These are phyloP conservation scores for Asterochloris erici DNA, from an alignment of 139 green algal genomes.

Conservation along the genomic window DNA sequence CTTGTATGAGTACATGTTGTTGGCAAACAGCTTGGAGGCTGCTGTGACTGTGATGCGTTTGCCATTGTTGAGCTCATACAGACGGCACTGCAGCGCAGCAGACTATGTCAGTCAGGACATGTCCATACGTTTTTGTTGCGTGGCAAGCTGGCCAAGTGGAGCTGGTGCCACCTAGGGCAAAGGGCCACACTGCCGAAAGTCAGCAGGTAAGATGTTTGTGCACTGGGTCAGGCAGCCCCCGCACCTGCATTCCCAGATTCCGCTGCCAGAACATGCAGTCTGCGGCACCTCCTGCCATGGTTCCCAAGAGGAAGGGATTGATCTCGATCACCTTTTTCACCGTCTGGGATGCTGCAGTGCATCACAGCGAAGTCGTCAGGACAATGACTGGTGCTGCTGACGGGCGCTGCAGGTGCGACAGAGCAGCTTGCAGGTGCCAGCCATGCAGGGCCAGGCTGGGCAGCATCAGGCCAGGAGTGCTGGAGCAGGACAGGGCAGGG, in stretches of 20 bases:
- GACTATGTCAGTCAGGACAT: not conserved
- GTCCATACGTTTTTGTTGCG: not conserved
- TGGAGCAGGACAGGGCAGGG: not conserved
- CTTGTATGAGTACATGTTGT: constrained; percentile 97
- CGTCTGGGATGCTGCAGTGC: constrained; percentile 80
- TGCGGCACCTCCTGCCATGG: constrained; percentile 97
- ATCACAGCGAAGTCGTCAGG: not conserved
- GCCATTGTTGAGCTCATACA: constrained; percentile 95
- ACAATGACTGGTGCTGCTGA: no score
- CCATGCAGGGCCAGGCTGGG: not conserved
- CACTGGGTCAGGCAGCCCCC: not conserved
- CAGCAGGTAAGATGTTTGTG: not conserved
- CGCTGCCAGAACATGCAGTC: constrained; percentile 98
- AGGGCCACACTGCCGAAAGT: not conserved
- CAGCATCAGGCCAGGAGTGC: not conserved
- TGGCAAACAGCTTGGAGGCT: constrained; percentile 96
- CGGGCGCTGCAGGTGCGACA: not conserved
- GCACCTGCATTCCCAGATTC: constrained; percentile 84
- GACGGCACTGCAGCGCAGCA: constrained; percentile 74
- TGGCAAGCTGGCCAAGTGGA: not conserved
- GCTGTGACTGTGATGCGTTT: constrained; percentile 93
- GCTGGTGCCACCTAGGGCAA: not conserved
- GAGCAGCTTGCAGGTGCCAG: not conserved
- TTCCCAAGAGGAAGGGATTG: constrained; percentile 97
- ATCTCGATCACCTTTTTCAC: constrained; percentile 99